Percentiles rank a stretch among this genome's conserved stretches.
Conservation (phyloP, 176 grass and related monocot genomes). For the Carex myosuroides region DNA sequence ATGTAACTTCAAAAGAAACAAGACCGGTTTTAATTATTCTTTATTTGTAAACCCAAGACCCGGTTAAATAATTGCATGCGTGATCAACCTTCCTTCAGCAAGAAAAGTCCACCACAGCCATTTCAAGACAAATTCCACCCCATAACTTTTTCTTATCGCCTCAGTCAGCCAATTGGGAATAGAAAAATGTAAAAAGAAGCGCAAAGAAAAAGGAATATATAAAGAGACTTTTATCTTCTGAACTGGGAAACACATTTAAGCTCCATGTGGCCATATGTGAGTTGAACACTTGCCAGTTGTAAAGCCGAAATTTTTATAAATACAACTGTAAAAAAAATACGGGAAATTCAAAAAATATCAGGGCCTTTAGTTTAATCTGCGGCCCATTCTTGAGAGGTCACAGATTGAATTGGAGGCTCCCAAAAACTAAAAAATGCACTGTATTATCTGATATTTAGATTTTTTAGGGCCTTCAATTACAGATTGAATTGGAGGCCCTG, state of each 20-base stretch:
- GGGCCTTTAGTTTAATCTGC: too few relatives aligned
- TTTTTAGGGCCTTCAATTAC: too few relatives aligned
- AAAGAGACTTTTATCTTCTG: background rate
- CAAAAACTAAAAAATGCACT: too few relatives aligned
- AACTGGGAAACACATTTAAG: background rate
- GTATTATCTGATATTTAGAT: too few relatives aligned
- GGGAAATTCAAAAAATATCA: too few relatives aligned
- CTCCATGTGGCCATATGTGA: background rate
- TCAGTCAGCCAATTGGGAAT: background rate
- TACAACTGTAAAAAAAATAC: too few relatives aligned
- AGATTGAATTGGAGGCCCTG: too few relatives aligned
- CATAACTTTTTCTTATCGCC: background rate
- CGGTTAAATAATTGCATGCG: conserved; percentile 16
- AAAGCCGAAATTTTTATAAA: too few relatives aligned
- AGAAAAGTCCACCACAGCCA: background rate
- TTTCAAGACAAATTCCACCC: background rate
- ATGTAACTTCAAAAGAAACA: background rate
- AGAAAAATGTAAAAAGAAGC: background rate
- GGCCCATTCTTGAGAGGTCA: too few relatives aligned
- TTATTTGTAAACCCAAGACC: background rate
- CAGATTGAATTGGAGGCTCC: too few relatives aligned
- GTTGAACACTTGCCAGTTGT: background rate
- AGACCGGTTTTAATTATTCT: background rate
- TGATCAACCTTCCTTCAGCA: conserved; percentile 10
- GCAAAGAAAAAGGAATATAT: background rate